Conservation (phyloP, 2,329 filamentous ascomycete genomes). For the Ophiocordyceps camponoti-floridani region DNA sequence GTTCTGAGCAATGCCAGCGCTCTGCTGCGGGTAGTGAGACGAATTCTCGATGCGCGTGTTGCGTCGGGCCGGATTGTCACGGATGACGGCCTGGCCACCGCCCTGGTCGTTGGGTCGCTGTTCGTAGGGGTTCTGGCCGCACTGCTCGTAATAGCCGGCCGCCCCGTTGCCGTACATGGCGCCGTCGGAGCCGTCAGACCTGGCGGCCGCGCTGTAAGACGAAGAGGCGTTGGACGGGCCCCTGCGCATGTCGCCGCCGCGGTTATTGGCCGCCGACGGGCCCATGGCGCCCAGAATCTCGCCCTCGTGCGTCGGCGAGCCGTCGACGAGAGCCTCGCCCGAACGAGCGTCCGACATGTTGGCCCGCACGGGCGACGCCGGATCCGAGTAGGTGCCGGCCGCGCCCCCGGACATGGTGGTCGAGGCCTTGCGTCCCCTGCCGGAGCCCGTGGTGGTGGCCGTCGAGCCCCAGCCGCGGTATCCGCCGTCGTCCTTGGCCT, state of each 20-base stretch:
- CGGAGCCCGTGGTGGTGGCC: conserved; percentile 36
- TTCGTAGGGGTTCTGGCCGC: conserved; percentile 39
- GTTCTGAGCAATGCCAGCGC: conserved; percentile 90
- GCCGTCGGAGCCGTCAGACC: conserved; percentile 50
- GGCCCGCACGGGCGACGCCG: conserved; percentile 47
- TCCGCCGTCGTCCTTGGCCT: conserved; percentile 62
- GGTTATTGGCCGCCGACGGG: conserved; percentile 47
- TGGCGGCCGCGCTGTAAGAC: conserved; percentile 69
- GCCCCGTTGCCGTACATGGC: conserved; percentile 25
- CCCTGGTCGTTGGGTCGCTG: conserved; percentile 21
- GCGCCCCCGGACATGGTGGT: conserved; percentile 72
- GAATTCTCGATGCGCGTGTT: conserved; percentile 93
- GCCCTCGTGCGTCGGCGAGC: conserved; percentile 44
- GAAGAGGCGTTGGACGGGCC: conserved; percentile 93
- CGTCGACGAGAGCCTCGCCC: conserved; percentile 41
- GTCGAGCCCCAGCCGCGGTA: conserved; percentile 93
- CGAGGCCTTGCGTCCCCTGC: conserved; percentile 62
- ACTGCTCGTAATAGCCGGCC: conserved; percentile 38
- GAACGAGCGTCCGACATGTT: conserved; percentile 51
- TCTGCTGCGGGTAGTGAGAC: conserved; percentile 78
- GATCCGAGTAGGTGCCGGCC: conserved; percentile 55
- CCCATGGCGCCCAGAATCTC: conserved; percentile 75
- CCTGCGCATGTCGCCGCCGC: conserved; percentile 55
- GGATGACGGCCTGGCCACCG: conserved; percentile 59
- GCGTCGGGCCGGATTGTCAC: conserved; percentile 78